Base-by-base conservation (phyloP, 768 basidiomycete genomes). In the Mycena galopus region DNA sequence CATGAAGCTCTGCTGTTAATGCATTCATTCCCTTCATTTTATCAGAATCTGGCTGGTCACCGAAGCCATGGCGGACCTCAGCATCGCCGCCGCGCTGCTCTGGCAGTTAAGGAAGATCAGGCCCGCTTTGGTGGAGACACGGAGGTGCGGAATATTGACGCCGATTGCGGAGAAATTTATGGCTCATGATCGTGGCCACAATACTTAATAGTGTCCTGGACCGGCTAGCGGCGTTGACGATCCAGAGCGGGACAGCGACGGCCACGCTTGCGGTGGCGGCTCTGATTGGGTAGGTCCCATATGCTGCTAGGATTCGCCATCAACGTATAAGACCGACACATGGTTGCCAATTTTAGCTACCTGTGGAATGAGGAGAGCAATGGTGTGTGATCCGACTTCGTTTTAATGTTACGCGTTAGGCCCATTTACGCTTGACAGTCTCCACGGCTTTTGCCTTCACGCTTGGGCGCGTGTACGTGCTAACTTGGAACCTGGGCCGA, bases 31-130 rank as follows among this genome's bases (percentile, higher is more conserved):
- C 27, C n/a, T n/a, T n/a, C n/a, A n/a, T 2, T 47, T 44, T 32
- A 66, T 59, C 58, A 67, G 66, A 44, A 67, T 30, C 53, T 55
- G 53, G 53, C 53, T 55, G 27, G 29, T 55, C 3, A 55, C 53
- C 27, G 53, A 55, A 55, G 53, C 44, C 21, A 21, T 47, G 21
- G 44, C 44, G 44, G 44, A 47, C 56, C 53, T 66, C 65, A 66
- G 65, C 44, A 67, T 67, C 32, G 56, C 66, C 29, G 66, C 58
- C 23, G 66, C 66, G 6, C 57, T 67, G 47, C 66, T 67, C 35
- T 67, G 57, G 63, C 10, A 65, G 35, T 55, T 53, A 23, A 35
- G 63, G 50, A 65, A 65, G 63, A 32, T 51, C 19, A 65, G 33
- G 63, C 33, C 63, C 12, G 39, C 63, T 35, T 51, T 55, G 33